Conservation (phyloP, 441 rosid genomes). For the Euphorbia schlechtendalii region DNA sequence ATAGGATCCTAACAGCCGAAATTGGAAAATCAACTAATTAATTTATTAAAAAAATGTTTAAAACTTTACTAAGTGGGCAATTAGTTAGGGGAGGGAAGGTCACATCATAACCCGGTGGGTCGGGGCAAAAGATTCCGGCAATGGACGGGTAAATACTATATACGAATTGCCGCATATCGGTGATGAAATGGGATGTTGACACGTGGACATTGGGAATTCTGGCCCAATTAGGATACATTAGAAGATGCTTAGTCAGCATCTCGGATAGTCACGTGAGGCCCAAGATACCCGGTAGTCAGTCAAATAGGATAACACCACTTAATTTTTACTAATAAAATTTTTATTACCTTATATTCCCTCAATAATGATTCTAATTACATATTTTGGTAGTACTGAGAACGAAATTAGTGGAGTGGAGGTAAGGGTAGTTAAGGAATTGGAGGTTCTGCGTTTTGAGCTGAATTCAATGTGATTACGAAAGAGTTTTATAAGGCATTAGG, state of each 20-base stretch:
- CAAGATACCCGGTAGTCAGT: constrained; percentile 59
- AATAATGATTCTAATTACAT: background rate
- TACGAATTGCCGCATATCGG: constrained; percentile 44
- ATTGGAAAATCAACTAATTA: constrained; percentile 21
- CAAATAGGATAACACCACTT: too few relatives aligned
- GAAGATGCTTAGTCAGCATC: constrained; percentile 45
- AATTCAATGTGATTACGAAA: background rate
- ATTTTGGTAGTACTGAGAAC: background rate
- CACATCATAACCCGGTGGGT: constrained; percentile 7
- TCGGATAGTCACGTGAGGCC: constrained; percentile 71
- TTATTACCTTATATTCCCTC: background rate
- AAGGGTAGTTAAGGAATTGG: background rate
- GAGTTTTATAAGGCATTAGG: too few relatives aligned
- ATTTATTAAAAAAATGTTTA: too few relatives aligned
- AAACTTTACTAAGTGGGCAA: too few relatives aligned
- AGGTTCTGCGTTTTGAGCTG: constrained; percentile 16
- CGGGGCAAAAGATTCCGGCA: constrained; percentile 20
- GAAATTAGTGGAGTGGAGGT: background rate
- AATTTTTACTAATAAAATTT: too few relatives aligned
- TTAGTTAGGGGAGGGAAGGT: background rate
- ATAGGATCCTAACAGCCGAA: constrained; percentile 59
- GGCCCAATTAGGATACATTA: too few relatives aligned
- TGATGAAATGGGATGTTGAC: constrained; percentile 22
- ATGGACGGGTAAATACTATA: background rate
- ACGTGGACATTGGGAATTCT: constrained; percentile 25